Evolutionary conservation across 2,329 filamentous ascomycete genomes (phyloP).

Genomic region (Penicillium psychrosexuale): DNA sequence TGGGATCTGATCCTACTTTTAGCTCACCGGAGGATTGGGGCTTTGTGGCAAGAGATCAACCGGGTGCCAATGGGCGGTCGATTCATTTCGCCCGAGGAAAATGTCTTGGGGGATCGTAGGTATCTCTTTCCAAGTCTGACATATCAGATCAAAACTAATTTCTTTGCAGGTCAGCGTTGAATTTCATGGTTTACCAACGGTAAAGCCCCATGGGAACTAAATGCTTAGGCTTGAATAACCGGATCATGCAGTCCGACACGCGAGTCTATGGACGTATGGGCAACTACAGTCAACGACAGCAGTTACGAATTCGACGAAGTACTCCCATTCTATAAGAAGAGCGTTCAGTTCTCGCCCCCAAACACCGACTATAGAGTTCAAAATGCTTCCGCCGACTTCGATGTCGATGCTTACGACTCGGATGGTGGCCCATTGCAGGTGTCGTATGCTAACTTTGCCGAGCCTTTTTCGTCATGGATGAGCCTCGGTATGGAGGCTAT

Average conservation of each 20-base stretch:
- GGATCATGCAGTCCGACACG: conserved; percentile 15
- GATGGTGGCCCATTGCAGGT: conserved; percentile 41
- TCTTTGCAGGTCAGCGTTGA: conserved; percentile 23
- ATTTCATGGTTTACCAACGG: conserved; percentile 33
- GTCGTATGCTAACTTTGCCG: conserved; percentile 42
- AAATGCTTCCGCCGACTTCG: conserved; percentile 26
- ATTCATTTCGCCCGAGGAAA: conserved; percentile 31
- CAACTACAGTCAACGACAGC: conserved; percentile 25
- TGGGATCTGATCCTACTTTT: conserved; percentile 25
- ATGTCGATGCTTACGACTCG: conserved; percentile 25
- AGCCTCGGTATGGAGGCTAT: conserved; percentile 40
- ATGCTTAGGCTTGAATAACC: neutral
- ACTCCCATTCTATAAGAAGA: conserved; percentile 28
- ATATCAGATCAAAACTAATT: neutral
- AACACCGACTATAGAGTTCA: conserved; percentile 17
- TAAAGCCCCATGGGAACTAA: neutral
- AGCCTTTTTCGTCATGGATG: conserved; percentile 42
- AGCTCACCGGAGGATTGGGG: conserved; percentile 23
- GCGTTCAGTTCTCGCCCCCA: conserved; percentile 27
- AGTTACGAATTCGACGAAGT: conserved; percentile 29
- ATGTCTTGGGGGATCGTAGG: conserved; percentile 28
- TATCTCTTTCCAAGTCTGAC: neutral
- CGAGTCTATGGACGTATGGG: conserved; percentile 28
- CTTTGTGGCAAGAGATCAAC: conserved; percentile 20
- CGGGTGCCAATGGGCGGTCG: conserved; percentile 23